phyloP scores from a whole-genome alignment of 2,329 filamentous ascomycete genomes.

The Penicillium hesseltinei region DNA sequence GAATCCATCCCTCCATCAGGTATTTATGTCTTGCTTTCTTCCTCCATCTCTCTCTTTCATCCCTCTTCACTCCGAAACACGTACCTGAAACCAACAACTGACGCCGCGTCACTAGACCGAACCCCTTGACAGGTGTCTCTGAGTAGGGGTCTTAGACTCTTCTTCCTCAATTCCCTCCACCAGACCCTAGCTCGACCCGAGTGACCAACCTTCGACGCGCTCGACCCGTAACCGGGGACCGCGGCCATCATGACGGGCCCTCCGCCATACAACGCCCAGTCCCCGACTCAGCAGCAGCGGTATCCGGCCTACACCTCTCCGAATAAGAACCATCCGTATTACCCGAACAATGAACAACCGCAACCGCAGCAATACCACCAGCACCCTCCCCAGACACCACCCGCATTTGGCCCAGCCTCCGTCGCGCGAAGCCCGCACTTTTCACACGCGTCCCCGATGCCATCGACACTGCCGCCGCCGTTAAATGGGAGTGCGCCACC shows the following conservation, averaged over 20 bases:
- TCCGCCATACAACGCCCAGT: slow-evolving; percentile 47
- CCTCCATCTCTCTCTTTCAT: slow-evolving; percentile 6
- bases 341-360: slow-evolving; percentile 41
- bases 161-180: slow-evolving; percentile 16
- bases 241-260: slow-evolving; percentile 44
- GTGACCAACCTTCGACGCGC: slow-evolving; percentile 24
- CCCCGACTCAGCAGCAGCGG: slow-evolving; percentile 45
- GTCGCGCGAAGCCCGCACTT: slow-evolving; percentile 44
- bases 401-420: slow-evolving; percentile 37
- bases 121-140: slow-evolving; percentile 24
- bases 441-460: slow-evolving; percentile 40
- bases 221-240: slow-evolving; percentile 28
- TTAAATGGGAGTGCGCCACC: slow-evolving; percentile 38
- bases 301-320: slow-evolving; percentile 45
- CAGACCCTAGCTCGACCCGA: not conserved
- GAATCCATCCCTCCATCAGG: slow-evolving; percentile 22
- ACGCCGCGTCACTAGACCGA: slow-evolving; percentile 22
- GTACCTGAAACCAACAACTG: slow-evolving; percentile 13
- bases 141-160: slow-evolving; percentile 13
- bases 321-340: slow-evolving; percentile 42
- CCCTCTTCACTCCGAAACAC: slow-evolving; percentile 7
- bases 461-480: slow-evolving; percentile 38
- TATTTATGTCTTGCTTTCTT: slow-evolving; percentile 16
- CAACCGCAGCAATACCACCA: slow-evolving; percentile 36
- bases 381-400: slow-evolving; percentile 44